Base-by-base conservation (phyloP, 805 yeast species). In the Saccharomycopsis lassenensis region DNA sequence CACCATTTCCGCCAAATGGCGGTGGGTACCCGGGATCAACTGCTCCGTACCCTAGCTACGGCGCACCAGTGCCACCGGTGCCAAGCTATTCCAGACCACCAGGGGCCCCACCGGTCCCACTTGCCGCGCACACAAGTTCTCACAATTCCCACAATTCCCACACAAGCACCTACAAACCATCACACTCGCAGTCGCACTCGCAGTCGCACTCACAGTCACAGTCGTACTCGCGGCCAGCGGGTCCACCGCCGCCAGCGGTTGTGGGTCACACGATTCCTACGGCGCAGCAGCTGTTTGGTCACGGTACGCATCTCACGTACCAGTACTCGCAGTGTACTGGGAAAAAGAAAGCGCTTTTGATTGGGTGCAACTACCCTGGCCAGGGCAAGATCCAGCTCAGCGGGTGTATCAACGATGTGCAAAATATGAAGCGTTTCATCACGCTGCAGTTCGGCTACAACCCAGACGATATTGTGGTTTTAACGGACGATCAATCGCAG, bases 391-490 rank as follows among this genome's bases (percentile, higher is more conserved):
- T 72, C 49, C 69, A 65, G 43, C 58, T 84, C 31, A 62, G 74
- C 29, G 94, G 94, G 1, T 83, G 94, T 54, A 78, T 84, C 50
- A 84, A 84, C 50, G 94, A 83, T 55, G 84, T 67, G 12, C 56
- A 65, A 34, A 71, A 69, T 56, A 69, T 60, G 55, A 47, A 45
- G 47, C 48, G 52, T 22, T 67, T 66, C 42, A 58, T 74, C 39
- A 51, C 61, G 15, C 36, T 50, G 17, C 42, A 55, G 21, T 61
- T 62, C 40, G 80, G 80, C 0, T 76, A 70, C 48, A 45, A 46
- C 7, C 58, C 60, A 22, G 71, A 70, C 43, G 74, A 74, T 51
- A 73, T 76, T 48, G 82, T 76, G 10, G 54, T 71, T 33, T 55
- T 76, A 28, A 70, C 78, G 1, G 82, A 75, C 50, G 80, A 74